These are phyloP conservation scores for Hygrocybe punicea DNA, from an alignment of 768 basidiomycete species.

Conservation along the genomic window DNA sequence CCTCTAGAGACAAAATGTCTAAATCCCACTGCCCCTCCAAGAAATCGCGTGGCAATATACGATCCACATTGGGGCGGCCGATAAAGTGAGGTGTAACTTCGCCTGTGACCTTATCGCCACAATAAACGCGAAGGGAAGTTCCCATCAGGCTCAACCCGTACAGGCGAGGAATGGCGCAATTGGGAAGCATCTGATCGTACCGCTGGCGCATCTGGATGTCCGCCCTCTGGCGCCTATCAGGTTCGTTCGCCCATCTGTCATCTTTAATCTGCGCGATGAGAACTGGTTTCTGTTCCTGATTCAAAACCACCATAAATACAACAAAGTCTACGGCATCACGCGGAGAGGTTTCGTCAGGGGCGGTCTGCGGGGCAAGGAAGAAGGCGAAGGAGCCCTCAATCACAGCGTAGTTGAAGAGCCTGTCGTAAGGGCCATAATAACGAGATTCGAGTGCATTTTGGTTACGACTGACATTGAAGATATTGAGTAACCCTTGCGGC, in stretches of 20 bases:
- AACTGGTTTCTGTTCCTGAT: constrained; percentile 16
- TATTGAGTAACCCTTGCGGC: constrained; percentile 30
- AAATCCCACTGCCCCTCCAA: constrained; percentile 31
- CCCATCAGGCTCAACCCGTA: constrained; percentile 10
- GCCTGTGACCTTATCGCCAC: constrained; percentile 26
- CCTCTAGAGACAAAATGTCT: constrained; percentile 33
- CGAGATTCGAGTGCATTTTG: constrained; percentile 24
- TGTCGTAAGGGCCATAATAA: constrained; percentile 41
- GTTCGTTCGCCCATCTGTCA: constrained; percentile 11
- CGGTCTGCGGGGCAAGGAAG: constrained; percentile 32
- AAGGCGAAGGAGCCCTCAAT: constrained; percentile 26
- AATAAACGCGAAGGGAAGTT: constrained; percentile 37
- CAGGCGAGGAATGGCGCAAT: constrained; percentile 20
- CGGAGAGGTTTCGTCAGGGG: constrained; percentile 18
- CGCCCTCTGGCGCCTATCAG: constrained; percentile 11
- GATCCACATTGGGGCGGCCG: constrained; percentile 16
- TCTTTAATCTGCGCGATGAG: constrained; percentile 13
- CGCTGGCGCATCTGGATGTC: constrained; percentile 10
- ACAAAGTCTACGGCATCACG: constrained; percentile 26
- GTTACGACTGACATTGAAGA: constrained; percentile 28
- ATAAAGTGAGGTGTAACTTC: constrained; percentile 23
- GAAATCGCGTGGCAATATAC: constrained; percentile 19
- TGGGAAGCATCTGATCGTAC: constrained; percentile 13
- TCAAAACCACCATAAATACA: constrained; percentile 31
- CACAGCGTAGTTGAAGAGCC: constrained; percentile 37